phyloP scores from a whole-genome alignment of 2,329 filamentous ascomycete genomes.

The Calycina herbarum region DNA sequence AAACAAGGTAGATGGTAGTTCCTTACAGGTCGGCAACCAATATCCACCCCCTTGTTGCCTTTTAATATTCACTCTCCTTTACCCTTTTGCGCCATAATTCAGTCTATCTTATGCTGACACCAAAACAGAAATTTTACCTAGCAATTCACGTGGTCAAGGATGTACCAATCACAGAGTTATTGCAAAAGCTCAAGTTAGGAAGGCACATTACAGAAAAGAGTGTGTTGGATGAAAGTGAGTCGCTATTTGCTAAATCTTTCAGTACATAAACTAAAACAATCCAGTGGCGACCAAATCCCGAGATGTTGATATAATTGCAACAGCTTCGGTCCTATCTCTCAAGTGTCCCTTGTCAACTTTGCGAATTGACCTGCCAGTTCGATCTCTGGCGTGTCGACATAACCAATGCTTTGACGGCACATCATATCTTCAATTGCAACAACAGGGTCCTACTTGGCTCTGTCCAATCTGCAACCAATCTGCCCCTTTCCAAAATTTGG shows the following conservation, averaged over 20 bases:
- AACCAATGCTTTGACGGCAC: slow-evolving; percentile 93
- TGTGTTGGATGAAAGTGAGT: slow-evolving; percentile 81
- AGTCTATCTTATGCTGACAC: slow-evolving; percentile 22
- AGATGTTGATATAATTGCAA: slow-evolving; percentile 86
- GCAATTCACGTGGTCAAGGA: slow-evolving; percentile 74
- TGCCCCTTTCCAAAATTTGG: slow-evolving; percentile 77
- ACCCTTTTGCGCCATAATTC: slow-evolving; percentile 22
- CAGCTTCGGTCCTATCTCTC: slow-evolving; percentile 82
- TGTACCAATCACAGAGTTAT: slow-evolving; percentile 70
- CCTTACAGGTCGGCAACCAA: slow-evolving; percentile 28
- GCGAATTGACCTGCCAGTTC: slow-evolving; percentile 76
- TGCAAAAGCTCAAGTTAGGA: slow-evolving; percentile 62
- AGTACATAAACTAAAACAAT: neutral
- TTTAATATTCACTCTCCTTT: slow-evolving; percentile 16
- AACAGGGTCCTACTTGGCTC: slow-evolving; percentile 95
- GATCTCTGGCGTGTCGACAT: slow-evolving; percentile 78
- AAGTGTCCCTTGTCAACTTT: slow-evolving; percentile 91
- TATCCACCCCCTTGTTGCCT: slow-evolving; percentile 19
- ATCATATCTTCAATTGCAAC: slow-evolving; percentile 89
- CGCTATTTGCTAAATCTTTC: neutral
- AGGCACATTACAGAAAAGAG: slow-evolving; percentile 76
- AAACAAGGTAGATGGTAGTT: slow-evolving; percentile 63
- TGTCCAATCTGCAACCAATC: slow-evolving; percentile 90
- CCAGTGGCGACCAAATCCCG: slow-evolving; percentile 77
- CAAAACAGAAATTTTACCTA: slow-evolving; percentile 67